Evolutionary conservation across 108 stramenopile genomes (phyloP).

Genomic region (Chaetoceros tenuissimus): DNA sequence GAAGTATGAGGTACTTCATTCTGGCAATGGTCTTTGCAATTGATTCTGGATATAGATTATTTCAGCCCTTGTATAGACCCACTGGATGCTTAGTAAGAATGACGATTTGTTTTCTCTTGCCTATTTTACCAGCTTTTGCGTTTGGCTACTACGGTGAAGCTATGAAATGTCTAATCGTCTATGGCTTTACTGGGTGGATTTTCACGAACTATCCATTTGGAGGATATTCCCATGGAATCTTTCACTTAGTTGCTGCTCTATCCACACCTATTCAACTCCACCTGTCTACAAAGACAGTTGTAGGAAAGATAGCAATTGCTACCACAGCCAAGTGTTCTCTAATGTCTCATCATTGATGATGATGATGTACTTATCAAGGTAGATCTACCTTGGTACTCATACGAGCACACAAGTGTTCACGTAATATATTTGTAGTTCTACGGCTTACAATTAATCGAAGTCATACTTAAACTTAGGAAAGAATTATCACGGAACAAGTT

Average conservation of each 20-base stretch:
- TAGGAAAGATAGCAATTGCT: neutral
- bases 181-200: conserved; percentile 23
- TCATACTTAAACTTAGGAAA: too few species aligned
- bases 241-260: conserved; percentile 46
- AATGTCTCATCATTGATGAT: too few species aligned
- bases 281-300: neutral
- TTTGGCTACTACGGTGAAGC: conserved; percentile 5
- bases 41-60: conserved; percentile 52
- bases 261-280: conserved; percentile 24
- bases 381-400: too few species aligned
- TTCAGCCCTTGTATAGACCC: conserved; percentile 35
- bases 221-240: conserved; percentile 69
- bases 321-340: too few species aligned
- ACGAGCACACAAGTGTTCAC: too few species aligned
- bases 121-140: conserved; percentile 34
- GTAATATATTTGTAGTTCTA: too few species aligned
- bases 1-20: conserved; percentile 50
- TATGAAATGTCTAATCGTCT: conserved; percentile 15
- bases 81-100: conserved; percentile 45
- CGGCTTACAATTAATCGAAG: too few species aligned
- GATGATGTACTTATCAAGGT: too few species aligned
- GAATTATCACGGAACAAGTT: too few species aligned
- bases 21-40: conserved; percentile 42
- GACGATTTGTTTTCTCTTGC: conserved; percentile 45
- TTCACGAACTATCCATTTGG: conserved; percentile 59